Conservation (phyloP, 106 monocot species). For the Xerophyta viscosa region DNA sequence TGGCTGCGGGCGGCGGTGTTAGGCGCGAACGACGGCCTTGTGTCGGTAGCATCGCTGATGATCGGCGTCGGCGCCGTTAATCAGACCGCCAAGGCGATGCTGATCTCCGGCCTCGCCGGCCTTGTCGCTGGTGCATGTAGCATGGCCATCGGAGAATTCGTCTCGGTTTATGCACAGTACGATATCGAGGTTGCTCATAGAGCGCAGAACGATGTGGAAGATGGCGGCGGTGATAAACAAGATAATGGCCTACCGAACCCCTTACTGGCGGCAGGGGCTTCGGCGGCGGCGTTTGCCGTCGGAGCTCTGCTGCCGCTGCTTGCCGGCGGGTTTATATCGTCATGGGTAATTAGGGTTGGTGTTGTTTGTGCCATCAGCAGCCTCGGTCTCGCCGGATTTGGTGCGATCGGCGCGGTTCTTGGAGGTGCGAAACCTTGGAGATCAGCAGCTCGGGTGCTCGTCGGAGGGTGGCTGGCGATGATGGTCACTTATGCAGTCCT, state of each 20-base stretch:
- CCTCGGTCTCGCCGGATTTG: constrained; percentile 26
- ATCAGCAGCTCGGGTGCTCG: constrained; percentile 22
- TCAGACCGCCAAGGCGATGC: constrained; percentile 27
- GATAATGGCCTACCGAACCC: constrained; percentile 23
- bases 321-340: constrained; percentile 21
- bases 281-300: constrained; percentile 24
- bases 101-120: constrained; percentile 40
- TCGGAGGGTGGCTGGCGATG: constrained; percentile 35
- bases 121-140: constrained; percentile 47
- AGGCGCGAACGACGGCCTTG: constrained; percentile 44
- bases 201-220: not conserved
- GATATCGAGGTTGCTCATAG: constrained; percentile 40
- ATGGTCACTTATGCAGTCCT: constrained; percentile 18
- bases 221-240: not conserved
- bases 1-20: constrained; percentile 46
- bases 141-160: constrained; percentile 70
- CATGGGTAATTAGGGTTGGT: constrained; percentile 15
- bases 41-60: constrained; percentile 48
- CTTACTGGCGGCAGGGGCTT: constrained; percentile 25
- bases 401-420: constrained; percentile 14
- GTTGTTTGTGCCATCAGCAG: constrained; percentile 23
- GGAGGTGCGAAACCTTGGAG: constrained; percentile 11
- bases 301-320: constrained; percentile 35
- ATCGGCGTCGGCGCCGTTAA: constrained; percentile 49
- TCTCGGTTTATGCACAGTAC: constrained; percentile 57